Conservation (phyloP, 2,329 filamentous ascomycete genomes). For the Fusarium xyrophilum region DNA sequence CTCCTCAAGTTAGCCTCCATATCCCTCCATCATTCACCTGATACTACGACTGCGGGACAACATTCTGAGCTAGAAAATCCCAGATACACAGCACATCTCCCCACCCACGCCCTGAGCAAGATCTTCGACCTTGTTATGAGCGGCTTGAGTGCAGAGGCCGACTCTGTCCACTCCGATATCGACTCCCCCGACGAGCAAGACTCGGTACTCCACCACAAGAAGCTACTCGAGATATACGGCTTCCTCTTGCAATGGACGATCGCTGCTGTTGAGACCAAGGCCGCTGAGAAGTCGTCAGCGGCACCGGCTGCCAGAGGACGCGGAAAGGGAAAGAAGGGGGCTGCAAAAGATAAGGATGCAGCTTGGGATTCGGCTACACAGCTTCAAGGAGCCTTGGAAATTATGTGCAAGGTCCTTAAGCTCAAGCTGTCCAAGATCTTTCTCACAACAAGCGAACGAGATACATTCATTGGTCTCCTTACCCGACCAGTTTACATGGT, state of each 20-base stretch:
- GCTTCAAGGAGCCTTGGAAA: conserved; percentile 85
- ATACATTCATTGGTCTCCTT: conserved; percentile 91
- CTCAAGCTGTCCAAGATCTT: conserved; percentile 93
- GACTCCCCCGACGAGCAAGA: conserved; percentile 89
- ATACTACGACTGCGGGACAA: conserved; percentile 36
- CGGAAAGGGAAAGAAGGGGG: conserved; percentile 79
- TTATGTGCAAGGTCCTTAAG: conserved; percentile 95
- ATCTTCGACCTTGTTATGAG: conserved; percentile 90
- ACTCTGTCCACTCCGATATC: conserved; percentile 83
- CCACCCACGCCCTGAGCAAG: conserved; percentile 85
- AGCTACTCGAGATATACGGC: conserved; percentile 89
- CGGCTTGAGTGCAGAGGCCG: conserved; percentile 83
- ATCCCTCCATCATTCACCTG: conserved; percentile 45
- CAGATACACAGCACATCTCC: conserved; percentile 83
- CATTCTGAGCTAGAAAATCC: conserved; percentile 57
- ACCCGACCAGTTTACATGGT: conserved; percentile 93
- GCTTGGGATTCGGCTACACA: conserved; percentile 90
- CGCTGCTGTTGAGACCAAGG: conserved; percentile 90
- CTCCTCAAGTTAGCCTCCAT: conserved; percentile 88
- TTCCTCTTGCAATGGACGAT: conserved; percentile 96
- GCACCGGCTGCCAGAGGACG: conserved; percentile 74
- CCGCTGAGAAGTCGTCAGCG: conserved; percentile 81
- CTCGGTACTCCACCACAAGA: conserved; percentile 83
- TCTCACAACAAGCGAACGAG: conserved; percentile 92
- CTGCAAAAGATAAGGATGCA: conserved; percentile 80